Base-by-base conservation (phyloP, 192 early-diverging fungal genomes). In the Jimgerdemannia lactiflua region DNA sequence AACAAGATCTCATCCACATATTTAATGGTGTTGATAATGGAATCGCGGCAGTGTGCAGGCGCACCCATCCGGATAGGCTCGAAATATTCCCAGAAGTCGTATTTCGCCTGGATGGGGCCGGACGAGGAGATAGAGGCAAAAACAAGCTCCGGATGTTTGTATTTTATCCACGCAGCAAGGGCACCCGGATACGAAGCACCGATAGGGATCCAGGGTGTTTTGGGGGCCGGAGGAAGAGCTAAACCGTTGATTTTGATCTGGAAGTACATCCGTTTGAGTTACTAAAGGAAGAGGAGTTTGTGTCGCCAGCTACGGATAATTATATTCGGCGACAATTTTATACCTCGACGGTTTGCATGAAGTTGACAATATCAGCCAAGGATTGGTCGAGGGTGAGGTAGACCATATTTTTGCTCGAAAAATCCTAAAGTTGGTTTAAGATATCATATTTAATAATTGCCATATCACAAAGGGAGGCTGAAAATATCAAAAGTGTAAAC, bases 101-200 rank as follows among this genome's bases (percentile, higher is more conserved):
- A 66, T 42, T 86, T 78, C 0, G 86, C 87, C 2, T 86, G 84
- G 4, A 95, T 77, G 9, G 94, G 94, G 29, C 88, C 94, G 1
- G 94, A 95, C 39, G 90, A 91, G 1, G 90, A 84, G 74, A 91
- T 89, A 9, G 91, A 89, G 0, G 91, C 92, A 78, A 85, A 89
- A 7, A 93, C 76, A 18, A 93, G 77, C 19, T 90, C 81, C 0
- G 90, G 91, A 73, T 89, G 91, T 70, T 80, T 76, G 42, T 86
- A 71, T 49, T 91, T 82, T 70, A 89, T 84, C 94, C 94, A 95
- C 1, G 90, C 90, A 2, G 94, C 88, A 18, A 95, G 71, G 67
- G 84, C 90, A 3, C 90, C 94, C n/a, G 87, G 77, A 77, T 95
- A 95, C 4, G 90, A 92, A 19, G 92, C 92, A 42, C 94, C 92